Evolutionary conservation across 1,284 basidiomycete genomes (phyloP), one percentile per base, ranked within the genome.

Genomic region (Cryptococcus sp.): DNA sequence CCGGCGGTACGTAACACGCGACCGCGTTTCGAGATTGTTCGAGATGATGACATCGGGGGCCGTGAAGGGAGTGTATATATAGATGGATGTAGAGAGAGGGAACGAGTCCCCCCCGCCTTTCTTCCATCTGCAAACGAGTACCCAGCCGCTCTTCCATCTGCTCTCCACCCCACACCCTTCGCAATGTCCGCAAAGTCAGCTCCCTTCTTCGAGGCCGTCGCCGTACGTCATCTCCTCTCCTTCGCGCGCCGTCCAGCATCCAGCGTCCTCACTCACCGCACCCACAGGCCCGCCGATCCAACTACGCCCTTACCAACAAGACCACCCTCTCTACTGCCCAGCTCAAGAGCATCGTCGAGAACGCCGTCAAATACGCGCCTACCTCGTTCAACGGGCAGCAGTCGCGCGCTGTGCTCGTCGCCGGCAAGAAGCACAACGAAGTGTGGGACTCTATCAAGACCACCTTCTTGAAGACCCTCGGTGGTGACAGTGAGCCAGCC

Each of bases 361-460:
- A 72, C 44, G 70, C 71, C 47, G 69, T 81, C 61, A 78, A 78
- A 65, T 70, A 78, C 65, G 69, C 77, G 6, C 80, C 80, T 15
- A 72, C 67, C 45, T 67, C 69, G 36, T 77, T 71, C 76, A 80
- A 82, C 75, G 77, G 76, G 38, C 79, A 80, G 64, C 75, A 77
- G 13, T 71, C 75, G 4, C 73, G 80, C 15, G 77, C 77, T 0
- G 71, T 82, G 36, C 60, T 81, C 28, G 68, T 80, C n/a, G 70
- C 78, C 35, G 79, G 77, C 23, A 66, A 71, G 3, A 72, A 77
- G 48, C 73, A 79, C 70, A 57, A 72, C 45, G 56, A 78, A 62
- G 71, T 80, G 55, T 81, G 80, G 80, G 63, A 75, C 39, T 66
- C 63, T 11, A 66, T 79, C 37, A 69, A 69, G 23, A 55, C 61